Evolutionary conservation across 2,329 filamentous ascomycete species (phyloP).

Genomic region (Drechslerella dactyloides): DNA sequence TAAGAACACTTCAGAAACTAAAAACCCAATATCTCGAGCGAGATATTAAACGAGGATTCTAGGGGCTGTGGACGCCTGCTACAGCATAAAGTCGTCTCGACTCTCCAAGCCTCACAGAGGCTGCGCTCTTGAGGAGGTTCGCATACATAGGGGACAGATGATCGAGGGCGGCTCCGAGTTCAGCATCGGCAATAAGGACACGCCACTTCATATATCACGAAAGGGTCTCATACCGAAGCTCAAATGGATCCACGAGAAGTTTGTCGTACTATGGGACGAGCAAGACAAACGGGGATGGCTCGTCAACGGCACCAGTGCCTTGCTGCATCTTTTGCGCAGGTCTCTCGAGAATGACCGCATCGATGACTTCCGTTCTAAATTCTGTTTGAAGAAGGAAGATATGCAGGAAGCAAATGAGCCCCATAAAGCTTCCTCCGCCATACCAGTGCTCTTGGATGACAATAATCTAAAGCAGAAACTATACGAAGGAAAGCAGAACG

Average conservation of each 20-base stretch:
- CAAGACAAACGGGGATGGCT: conserved; percentile 55
- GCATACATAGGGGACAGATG: conserved; percentile 12
- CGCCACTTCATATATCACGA: conserved; percentile 15
- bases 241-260: conserved; percentile 50
- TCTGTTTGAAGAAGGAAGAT: background rate
- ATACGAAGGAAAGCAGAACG: background rate
- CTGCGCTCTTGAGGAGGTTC: background rate
- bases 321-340: conserved; percentile 53
- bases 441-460: background rate
- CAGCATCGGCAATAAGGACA: conserved; percentile 18
- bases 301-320: conserved; percentile 55
- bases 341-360: conserved; percentile 42
- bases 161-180: conserved; percentile 18
- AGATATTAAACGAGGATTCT: background rate
- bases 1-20: conserved; percentile 11
- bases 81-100: conserved; percentile 9
- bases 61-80: conserved; percentile 14
- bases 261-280: conserved; percentile 55
- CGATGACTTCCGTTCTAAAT: conserved; percentile 15
- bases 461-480: conserved; percentile 10
- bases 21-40: background rate
- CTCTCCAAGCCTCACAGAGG: conserved; percentile 12
- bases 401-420: background rate
- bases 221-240: conserved; percentile 14
- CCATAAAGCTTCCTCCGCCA: conserved; percentile 9